Percentiles rank a stretch among this genome's conserved stretches.
These are phyloP conservation scores for Fagopyrum tataricum DNA, from an alignment of 148 eudicot genomes.

Conservation along the genomic window DNA sequence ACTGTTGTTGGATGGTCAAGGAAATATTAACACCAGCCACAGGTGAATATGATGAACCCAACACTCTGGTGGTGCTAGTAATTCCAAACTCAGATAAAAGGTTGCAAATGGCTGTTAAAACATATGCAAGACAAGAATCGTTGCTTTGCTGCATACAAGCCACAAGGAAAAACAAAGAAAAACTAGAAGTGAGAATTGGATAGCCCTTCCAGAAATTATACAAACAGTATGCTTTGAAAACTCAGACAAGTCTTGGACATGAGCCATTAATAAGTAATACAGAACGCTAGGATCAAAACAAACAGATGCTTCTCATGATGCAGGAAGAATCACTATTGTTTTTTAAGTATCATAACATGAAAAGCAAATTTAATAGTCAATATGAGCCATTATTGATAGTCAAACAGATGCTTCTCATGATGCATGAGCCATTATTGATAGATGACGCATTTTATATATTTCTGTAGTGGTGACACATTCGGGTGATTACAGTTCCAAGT, in stretches of 20 bases:
- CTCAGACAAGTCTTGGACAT: not conserved
- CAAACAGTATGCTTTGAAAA: not conserved
- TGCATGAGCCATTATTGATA: too few relatives aligned
- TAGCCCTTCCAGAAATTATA: not conserved
- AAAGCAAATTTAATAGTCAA: too few relatives aligned
- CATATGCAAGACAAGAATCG: slow-evolving; percentile 90
- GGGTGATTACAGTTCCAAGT: too few relatives aligned
- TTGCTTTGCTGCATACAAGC: slow-evolving; percentile 62
- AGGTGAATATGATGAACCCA: slow-evolving; percentile 75
- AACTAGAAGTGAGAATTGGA: not conserved
- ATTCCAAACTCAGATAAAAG: slow-evolving; percentile 77
- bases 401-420: too few relatives aligned
- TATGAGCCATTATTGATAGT: too few relatives aligned
- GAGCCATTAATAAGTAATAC: not conserved
- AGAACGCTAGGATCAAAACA: not conserved
- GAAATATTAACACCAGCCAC: slow-evolving; percentile 58
- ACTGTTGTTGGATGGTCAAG: slow-evolving; percentile 70
- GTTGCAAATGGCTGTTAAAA: slow-evolving; percentile 79
- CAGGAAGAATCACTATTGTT: not conserved
- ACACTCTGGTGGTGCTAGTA: slow-evolving; percentile 56
- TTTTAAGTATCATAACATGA: not conserved
- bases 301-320: not conserved
- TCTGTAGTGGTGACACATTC: too few relatives aligned
- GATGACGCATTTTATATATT: too few relatives aligned
- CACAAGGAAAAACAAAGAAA: not conserved